Base-by-base conservation (phyloP, 176 grass and related monocot genomes). In the maize (Zea mays) region DNA sequence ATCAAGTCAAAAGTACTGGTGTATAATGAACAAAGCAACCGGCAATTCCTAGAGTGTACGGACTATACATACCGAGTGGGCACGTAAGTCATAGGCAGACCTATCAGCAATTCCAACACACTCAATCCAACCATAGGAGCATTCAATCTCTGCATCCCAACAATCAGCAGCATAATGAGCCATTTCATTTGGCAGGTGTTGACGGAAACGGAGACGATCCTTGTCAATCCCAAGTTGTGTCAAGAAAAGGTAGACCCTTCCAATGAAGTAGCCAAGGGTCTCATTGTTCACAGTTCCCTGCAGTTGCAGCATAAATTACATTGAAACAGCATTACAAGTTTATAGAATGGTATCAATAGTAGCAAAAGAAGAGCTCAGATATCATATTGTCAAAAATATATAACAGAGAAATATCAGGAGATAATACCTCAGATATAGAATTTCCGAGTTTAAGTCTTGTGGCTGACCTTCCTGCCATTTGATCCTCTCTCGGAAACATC, bases 101-200 rank as follows among this genome's bases (percentile, higher is more conserved):
- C 95, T 97, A 84, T 97, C 95, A 85, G 95, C 95, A 86, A 97
- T 97, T 76, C 95, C 95, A 84, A 97, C 95, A 80, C 95, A 97
- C 74, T 97, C 91, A 56, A 97, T 97, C 94, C 94, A 97, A 20
- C 94, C 94, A 79, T 93, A 93, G 4, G 94, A 97, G 80, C 94
- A 97, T 27, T 97, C 94, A 19, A 97, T 97, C 78, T 97, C 94
- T 20, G 94, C 94, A 91, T 97, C 94, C 94, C 94, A 97, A 46
- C 91, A 97, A 86, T 97, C 94, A 58, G 88, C 94, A 81, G 94
- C 94, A 84, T 97, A 97, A 76, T 97, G 94, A 43, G 94, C 94
- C 94, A 97, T 97, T 84, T 97, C 94, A 84, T 97, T 97, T 38
- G 91, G 91, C 48, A 93, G 70, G 69, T 97, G 94, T 67, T 97